These are phyloP conservation scores for Didymella sp. DNA, from an alignment of 2,329 filamentous ascomycete species.

Conservation along the genomic window DNA sequence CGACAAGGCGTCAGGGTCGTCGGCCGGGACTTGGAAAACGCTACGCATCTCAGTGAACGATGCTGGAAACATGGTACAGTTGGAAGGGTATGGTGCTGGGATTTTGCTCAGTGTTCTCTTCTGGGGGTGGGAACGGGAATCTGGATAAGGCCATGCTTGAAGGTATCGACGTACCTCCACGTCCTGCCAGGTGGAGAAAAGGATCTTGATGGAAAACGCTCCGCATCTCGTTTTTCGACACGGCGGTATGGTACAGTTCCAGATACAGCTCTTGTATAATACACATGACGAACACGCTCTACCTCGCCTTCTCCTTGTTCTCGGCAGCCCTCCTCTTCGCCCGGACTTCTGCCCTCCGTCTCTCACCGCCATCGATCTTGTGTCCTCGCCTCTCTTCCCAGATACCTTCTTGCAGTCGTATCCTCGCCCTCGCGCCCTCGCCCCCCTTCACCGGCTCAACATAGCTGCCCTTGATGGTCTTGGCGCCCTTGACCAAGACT, in stretches of 20 bases:
- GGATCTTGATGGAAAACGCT: neutral
- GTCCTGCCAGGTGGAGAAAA: neutral
- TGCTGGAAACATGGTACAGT: neutral
- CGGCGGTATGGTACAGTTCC: neutral
- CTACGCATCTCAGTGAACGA: too few relatives aligned
- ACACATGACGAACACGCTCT: slow-evolving; percentile 15
- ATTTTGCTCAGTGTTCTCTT: too few relatives aligned
- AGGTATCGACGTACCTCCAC: neutral
- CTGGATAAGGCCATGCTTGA: neutral
- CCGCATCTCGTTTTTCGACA: neutral
- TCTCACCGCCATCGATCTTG: slow-evolving; percentile 97
- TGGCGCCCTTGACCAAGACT: slow-evolving; percentile 72
- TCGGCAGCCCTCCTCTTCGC: slow-evolving; percentile 84
- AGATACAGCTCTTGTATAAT: neutral
- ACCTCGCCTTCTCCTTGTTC: slow-evolving; percentile 69
- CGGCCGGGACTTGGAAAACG: neutral
- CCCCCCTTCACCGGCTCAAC: slow-evolving; percentile 71
- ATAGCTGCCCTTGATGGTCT: slow-evolving; percentile 76
- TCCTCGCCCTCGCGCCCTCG: slow-evolving; percentile 65
- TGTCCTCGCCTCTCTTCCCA: slow-evolving; percentile 88
- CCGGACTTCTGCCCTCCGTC: slow-evolving; percentile 81
- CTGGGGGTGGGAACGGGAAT: too few relatives aligned
- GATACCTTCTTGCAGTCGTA: slow-evolving; percentile 82
- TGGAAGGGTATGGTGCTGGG: too few relatives aligned
- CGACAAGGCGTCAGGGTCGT: too few relatives aligned